Evolutionary conservation across 352 stramenopile genomes (phyloP), one percentile per base, ranked within the genome.

Genomic region (Lagenidium sp.): DNA sequence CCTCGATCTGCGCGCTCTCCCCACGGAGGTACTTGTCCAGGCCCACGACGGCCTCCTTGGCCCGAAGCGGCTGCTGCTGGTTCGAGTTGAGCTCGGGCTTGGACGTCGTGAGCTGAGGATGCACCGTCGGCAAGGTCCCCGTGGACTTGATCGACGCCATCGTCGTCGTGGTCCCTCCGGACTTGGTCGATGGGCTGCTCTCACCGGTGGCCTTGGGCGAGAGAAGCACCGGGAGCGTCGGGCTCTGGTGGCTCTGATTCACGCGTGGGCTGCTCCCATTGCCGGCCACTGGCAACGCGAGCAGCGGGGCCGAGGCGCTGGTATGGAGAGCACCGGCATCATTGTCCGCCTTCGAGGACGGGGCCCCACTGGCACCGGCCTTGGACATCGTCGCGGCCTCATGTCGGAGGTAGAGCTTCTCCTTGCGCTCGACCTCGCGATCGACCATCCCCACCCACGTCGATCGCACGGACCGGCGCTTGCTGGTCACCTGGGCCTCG

Each of bases 11-110:
- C 48, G 66, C 79, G 47, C 54, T 74, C 42, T 77, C 48, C 8
- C 74, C 74, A 4, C 74, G 68, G 35, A 84, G 57, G 47, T 84
- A 86, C 29, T 68, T 75, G 28, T 86, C 70, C 45, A 86, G 64
- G 1, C 61, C 60, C 10, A 72, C 52, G 41, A 60, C 45, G 40
- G 39, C 46, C 19, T 54, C 44, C 19, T 50, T 49, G 10, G 32
- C 18, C n/a, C 41, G 47, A 7, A 54, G 32, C 13, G 44, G 39
- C 13, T 38, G 23, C 1, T 24, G 15, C 4, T n/a, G 28, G 1
- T 50, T 22, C 10, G n/a, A n/a, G n/a, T n/a, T n/a, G n/a, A 26
- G 18, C 21, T 50, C 34, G 6, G 36, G 50, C 28, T 46, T 35
- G 26, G 30, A 24, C 13, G 36, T 46, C 18, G 36, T 41, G 26